Evolutionary conservation across 1,284 basidiomycete species (phyloP).

Genomic region (Xerocomus cyaneibrunnescens): DNA sequence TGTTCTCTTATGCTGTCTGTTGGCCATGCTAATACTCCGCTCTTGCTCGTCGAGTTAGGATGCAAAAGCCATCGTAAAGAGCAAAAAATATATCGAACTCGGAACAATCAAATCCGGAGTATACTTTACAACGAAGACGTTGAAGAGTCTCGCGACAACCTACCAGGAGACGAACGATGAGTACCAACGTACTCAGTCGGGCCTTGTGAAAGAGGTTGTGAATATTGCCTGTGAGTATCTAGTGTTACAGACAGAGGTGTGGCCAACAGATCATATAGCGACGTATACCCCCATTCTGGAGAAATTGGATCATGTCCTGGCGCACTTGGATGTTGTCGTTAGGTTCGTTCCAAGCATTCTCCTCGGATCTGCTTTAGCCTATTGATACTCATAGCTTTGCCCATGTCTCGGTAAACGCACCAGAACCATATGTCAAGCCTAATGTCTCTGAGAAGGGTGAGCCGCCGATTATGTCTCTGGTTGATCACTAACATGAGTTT

Average conservation of each 20-base stretch:
- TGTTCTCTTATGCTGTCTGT: slow-evolving; percentile 28
- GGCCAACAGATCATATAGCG: slow-evolving; percentile 44
- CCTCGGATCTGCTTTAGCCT: background rate
- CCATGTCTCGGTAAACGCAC: slow-evolving; percentile 85
- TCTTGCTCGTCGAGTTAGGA: slow-evolving; percentile 53
- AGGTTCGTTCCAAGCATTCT: slow-evolving; percentile 48
- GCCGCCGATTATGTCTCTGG: background rate
- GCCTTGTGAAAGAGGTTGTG: slow-evolving; percentile 92
- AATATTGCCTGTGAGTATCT: slow-evolving; percentile 78
- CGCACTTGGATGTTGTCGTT: slow-evolving; percentile 89
- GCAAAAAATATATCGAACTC: slow-evolving; percentile 81
- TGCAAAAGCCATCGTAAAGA: slow-evolving; percentile 68
- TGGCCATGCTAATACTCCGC: background rate
- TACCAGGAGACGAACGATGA: slow-evolving; percentile 68
- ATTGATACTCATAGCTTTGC: slow-evolving; percentile 63
- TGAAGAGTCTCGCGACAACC: slow-evolving; percentile 76
- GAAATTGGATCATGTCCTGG: slow-evolving; percentile 83
- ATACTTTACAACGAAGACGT: slow-evolving; percentile 84
- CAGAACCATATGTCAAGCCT: slow-evolving; percentile 87
- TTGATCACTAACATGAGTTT: background rate
- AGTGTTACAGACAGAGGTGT: background rate
- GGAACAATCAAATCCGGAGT: slow-evolving; percentile 86
- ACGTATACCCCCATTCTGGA: slow-evolving; percentile 93
- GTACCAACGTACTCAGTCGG: slow-evolving; percentile 78
- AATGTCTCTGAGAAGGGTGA: slow-evolving; percentile 68